Base-by-base conservation (phyloP, 1,284 basidiomycete genomes). In the Sanghuangporus sanghuang region DNA sequence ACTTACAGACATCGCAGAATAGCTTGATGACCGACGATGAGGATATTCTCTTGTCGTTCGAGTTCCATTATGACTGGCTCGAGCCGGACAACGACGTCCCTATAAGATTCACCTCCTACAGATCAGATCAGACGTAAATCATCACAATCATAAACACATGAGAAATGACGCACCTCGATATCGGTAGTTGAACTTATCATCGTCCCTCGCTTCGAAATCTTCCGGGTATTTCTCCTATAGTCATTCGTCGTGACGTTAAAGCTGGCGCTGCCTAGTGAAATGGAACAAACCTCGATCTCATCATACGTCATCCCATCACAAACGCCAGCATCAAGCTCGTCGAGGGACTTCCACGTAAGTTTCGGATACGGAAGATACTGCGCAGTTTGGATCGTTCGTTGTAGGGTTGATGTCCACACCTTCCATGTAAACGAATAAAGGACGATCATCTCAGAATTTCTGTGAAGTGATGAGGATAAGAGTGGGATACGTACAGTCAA, bases 261-360 rank as follows among this genome's bases (percentile, higher is more conserved):
- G n/a, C n/a, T n/a, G n/a, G n/a, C n/a, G n/a, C n/a, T n/a, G n/a
- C n/a, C 27, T 32, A 32, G 2, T n/a, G 32, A 38, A 54, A 35
- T 5, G 6, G 32, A 44, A 71, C 76, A 57, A 61, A 92, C 93
- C 81, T 96, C 96, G 64, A 99, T 98, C 81, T 99, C 96, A 78
- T 95, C 91, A 73, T 99, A 99, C 0, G 97, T 99, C 97, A 99
- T 99, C 12, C 91, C 95, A 76, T 99, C 97, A 71, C 97, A 99
- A 14, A 99, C 97, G 48, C 97, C 96, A 2, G 97, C 97, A 75
- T 99, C 97, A 11, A 99, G 82, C 75, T 99, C 97, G 72, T 99
- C 97, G 40, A 99, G 79, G 3, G 94, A 95, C 75, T 99, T 99
- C 97, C 97, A 99, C 0, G 96, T 98, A 67, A 99, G 80, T 73